Percentiles rank a stretch among this genome's conserved stretches.
Evolutionary conservation across 2,329 filamentous ascomycete genomes (phyloP).

Genomic region (Stachybotrys elegans): DNA sequence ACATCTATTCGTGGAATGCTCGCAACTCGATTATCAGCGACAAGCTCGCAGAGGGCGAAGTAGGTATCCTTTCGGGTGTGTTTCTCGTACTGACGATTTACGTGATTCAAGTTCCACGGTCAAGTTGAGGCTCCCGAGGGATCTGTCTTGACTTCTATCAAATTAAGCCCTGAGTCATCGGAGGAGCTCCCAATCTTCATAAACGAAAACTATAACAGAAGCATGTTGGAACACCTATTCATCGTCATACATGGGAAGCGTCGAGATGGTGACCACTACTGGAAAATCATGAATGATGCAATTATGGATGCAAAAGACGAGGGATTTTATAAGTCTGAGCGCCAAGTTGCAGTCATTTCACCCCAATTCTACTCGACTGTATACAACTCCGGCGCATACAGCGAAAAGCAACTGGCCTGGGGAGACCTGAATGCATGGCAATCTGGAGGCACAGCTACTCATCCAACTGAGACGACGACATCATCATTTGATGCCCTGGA

Average conservation of each 20-base stretch:
- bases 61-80: neutral
- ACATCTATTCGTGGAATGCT: neutral
- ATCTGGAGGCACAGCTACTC: conserved; percentile 3
- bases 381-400: conserved; percentile 8
- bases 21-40: neutral
- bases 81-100: neutral
- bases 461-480: conserved; percentile 3
- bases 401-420: conserved; percentile 7
- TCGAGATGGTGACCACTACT: conserved; percentile 7
- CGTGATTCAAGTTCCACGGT: neutral
- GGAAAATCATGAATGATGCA: conserved; percentile 5
- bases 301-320: neutral
- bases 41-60: neutral
- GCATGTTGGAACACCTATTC: neutral
- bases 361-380: conserved; percentile 7
- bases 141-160: neutral
- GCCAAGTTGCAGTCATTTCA: conserved; percentile 3
- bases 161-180: neutral
- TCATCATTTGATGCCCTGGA: conserved; percentile 9
- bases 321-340: neutral
- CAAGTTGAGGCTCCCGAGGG: neutral
- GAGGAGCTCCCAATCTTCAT: neutral
- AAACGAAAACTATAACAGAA: neutral
- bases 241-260: conserved; percentile 8
- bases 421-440: conserved; percentile 9